Conservation (phyloP, 805 yeast species). For the Kodamaea fukazawae region DNA sequence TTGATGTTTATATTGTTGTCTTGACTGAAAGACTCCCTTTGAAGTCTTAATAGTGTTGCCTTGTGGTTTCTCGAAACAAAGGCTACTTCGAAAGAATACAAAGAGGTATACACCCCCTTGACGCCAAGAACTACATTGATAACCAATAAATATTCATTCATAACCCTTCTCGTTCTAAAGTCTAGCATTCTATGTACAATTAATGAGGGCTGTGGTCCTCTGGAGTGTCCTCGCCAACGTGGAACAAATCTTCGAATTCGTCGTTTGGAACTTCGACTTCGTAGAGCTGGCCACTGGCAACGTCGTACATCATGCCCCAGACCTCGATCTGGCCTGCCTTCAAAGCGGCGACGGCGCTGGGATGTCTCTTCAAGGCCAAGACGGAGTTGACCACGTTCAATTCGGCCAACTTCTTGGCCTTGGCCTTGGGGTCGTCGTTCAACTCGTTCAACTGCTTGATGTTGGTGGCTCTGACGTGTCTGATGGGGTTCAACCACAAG, state of each 20-base stretch:
- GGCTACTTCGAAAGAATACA: too few relatives aligned
- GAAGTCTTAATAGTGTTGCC: too few relatives aligned
- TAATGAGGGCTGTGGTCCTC: constrained; percentile 24
- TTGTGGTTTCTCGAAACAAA: too few relatives aligned
- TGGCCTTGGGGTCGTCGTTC: constrained; percentile 45
- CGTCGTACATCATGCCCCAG: constrained; percentile 83
- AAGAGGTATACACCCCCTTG: too few relatives aligned
- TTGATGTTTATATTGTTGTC: too few relatives aligned
- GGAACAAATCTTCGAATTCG: constrained; percentile 43
- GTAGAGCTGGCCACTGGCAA: constrained; percentile 63
- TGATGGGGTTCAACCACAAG: constrained; percentile 68
- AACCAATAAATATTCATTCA: too few relatives aligned
- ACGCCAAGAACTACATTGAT: too few relatives aligned
- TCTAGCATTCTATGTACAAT: neutral
- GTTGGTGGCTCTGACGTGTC: constrained; percentile 65
- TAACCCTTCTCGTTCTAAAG: neutral
- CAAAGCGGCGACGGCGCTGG: constrained; percentile 65
- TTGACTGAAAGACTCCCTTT: too few relatives aligned
- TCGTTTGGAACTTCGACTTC: constrained; percentile 39
- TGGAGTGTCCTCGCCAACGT: constrained; percentile 24
- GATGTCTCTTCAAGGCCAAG: constrained; percentile 59
- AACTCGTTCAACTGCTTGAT: constrained; percentile 47
- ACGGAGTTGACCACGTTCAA: constrained; percentile 75
- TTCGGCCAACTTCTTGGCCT: constrained; percentile 65
- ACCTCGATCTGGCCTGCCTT: constrained; percentile 64